Percentiles rank a stretch among this genome's conserved stretches.
Evolutionary conservation across 2,329 filamentous ascomycete species (phyloP).

Genomic region (Dactylellina sp.): DNA sequence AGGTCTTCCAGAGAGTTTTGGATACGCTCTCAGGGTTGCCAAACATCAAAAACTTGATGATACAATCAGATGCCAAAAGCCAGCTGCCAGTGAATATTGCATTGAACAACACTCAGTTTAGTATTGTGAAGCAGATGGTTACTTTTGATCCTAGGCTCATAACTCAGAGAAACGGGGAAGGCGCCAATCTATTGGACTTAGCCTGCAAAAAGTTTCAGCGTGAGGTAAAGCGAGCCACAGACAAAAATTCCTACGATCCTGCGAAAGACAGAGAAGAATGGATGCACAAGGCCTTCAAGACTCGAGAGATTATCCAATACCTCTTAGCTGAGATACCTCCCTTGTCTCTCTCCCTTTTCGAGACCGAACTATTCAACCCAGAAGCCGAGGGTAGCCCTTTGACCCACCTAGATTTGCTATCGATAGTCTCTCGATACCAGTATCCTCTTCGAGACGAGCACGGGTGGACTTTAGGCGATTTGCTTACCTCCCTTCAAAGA

Average conservation of each 20-base stretch:
- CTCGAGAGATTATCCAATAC: background rate
- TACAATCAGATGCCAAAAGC: background rate
- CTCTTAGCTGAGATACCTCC: background rate
- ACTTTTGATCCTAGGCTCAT: background rate
- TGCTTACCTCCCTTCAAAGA: background rate
- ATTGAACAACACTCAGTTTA: background rate
- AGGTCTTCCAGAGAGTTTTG: background rate
- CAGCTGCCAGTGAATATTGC: background rate
- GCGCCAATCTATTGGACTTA: background rate
- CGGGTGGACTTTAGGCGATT: conserved; percentile 11
- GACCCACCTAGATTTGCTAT: background rate
- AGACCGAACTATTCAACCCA: background rate
- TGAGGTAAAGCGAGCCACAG: background rate
- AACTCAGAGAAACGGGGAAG: background rate
- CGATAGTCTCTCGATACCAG: background rate
- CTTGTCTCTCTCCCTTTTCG: background rate
- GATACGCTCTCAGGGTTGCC: background rate
- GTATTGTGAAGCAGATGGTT: background rate
- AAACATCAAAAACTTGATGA: background rate
- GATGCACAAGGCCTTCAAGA: conserved; percentile 4
- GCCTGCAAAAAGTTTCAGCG: background rate
- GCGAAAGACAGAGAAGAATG: background rate
- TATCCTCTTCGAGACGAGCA: background rate
- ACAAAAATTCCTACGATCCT: background rate
- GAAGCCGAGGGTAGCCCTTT: background rate